phyloP scores from a whole-genome alignment of 2,329 filamentous ascomycete species.

The Tolypocladium ophioglossoides region DNA sequence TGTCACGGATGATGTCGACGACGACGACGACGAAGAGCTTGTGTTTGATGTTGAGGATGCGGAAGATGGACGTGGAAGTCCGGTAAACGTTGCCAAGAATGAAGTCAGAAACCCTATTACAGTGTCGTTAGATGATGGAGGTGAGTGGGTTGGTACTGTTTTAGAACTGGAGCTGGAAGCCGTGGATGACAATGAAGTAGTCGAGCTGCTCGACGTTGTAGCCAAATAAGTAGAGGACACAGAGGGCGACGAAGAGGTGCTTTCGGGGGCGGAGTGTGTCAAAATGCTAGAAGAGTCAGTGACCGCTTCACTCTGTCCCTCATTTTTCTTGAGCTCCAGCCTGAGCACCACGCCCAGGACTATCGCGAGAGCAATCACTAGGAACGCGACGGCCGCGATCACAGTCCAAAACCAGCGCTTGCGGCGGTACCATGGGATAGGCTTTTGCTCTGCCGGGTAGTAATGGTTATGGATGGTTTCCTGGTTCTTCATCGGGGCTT shows the following conservation, averaged over 20 bases:
- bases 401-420: slow-evolving; percentile 4
- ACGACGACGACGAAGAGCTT: not conserved
- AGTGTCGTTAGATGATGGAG: not conserved
- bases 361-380: slow-evolving; percentile 2
- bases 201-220: not conserved
- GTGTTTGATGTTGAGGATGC: not conserved
- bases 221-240: not conserved
- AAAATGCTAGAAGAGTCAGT: not conserved
- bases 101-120: not conserved
- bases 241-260: not conserved
- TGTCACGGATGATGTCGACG: not conserved
- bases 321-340: not conserved
- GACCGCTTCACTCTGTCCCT: not conserved
- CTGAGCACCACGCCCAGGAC: slow-evolving; percentile 10
- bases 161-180: not conserved
- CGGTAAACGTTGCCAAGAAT: not conserved
- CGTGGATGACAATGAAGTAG: not conserved
- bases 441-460: not conserved
- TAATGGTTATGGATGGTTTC: slow-evolving; percentile 10
- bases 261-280: not conserved
- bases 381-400: not conserved
- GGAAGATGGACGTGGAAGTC: not conserved
- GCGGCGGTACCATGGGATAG: slow-evolving; percentile 8
- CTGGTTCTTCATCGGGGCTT: not conserved
- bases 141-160: not conserved